These are phyloP conservation scores for Didymosphaeria variabile DNA, from an alignment of 2,329 filamentous ascomycete species.

Conservation along the genomic window DNA sequence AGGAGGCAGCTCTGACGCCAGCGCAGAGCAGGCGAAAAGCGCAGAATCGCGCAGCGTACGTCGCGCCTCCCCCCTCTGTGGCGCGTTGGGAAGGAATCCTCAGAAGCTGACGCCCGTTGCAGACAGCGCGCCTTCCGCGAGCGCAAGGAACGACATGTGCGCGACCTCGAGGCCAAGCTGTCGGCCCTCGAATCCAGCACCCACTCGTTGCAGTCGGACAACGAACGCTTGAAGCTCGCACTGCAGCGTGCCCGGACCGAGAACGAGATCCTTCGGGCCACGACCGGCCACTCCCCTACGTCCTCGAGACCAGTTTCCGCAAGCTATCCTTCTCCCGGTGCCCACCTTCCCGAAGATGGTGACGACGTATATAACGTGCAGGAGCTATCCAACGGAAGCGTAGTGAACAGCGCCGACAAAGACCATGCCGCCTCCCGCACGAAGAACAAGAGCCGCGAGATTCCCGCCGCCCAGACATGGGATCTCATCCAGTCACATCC, in stretches of 20 bases:
- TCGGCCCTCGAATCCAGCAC: constrained; percentile 78
- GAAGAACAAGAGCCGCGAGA: constrained; percentile 35
- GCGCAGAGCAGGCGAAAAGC: constrained; percentile 69
- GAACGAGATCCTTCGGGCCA: constrained; percentile 90
- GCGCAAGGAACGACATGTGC: constrained; percentile 92
- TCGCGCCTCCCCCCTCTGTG: constrained; percentile 22
- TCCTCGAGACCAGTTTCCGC: constrained; percentile 51
- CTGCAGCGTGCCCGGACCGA: constrained; percentile 86
- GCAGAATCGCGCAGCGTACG: constrained; percentile 77
- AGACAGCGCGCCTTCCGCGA: constrained; percentile 97
- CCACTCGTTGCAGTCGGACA: constrained; percentile 77
- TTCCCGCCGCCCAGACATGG: constrained; percentile 70
- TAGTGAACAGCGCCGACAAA: constrained; percentile 42
- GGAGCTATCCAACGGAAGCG: constrained; percentile 37
- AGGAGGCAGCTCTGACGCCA: constrained; percentile 54
- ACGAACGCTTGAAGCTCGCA: constrained; percentile 84
- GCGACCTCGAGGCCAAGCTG: constrained; percentile 89
- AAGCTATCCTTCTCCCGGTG: constrained; percentile 51
- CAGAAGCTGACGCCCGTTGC: constrained; percentile 18
- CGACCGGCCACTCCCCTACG: constrained; percentile 61
- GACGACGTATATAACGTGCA: constrained; percentile 43
- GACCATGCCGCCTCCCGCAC: constrained; percentile 35
- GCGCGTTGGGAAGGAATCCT: not conserved
- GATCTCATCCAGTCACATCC: constrained; percentile 86
- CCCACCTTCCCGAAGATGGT: constrained; percentile 35